Percentiles rank a stretch among this genome's conserved stretches.
Evolutionary conservation across 2,329 filamentous ascomycete species (phyloP).

Genomic region (Fusarium paranaense): DNA sequence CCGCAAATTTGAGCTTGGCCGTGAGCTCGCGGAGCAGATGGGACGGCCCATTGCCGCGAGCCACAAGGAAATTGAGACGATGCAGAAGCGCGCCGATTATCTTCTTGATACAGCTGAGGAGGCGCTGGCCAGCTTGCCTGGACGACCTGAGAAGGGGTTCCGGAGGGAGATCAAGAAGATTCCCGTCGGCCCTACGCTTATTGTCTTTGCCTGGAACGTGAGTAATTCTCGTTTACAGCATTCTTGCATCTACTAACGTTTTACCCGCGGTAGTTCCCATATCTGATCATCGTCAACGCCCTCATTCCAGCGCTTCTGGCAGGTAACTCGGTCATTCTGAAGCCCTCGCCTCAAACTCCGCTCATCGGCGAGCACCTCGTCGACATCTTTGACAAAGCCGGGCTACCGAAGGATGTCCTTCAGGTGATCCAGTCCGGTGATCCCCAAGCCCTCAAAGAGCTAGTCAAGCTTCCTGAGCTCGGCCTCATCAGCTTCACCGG

Average conservation of each 20-base stretch:
- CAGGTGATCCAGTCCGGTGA: background rate
- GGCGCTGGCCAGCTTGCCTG: slow-evolving; percentile 79
- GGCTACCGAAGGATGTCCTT: background rate
- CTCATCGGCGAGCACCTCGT: background rate
- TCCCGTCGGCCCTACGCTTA: slow-evolving; percentile 84
- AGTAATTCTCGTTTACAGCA: background rate
- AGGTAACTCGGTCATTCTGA: slow-evolving; percentile 90
- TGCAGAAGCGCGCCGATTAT: slow-evolving; percentile 85
- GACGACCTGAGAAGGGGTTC: slow-evolving; percentile 86
- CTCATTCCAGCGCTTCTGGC: slow-evolving; percentile 87
- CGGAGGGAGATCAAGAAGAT: slow-evolving; percentile 88
- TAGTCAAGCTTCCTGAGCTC: background rate
- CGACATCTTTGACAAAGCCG: background rate
- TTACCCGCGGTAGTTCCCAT: slow-evolving; percentile 77
- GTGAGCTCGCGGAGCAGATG: slow-evolving; percentile 79
- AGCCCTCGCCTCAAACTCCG: slow-evolving; percentile 73
- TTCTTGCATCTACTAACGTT: background rate
- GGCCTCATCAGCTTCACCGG: background rate
- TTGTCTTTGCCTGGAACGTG: slow-evolving; percentile 96
- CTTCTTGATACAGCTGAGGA: slow-evolving; percentile 85
- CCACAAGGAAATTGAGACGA: slow-evolving; percentile 83
- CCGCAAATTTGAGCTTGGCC: background rate
- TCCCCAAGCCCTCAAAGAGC: background rate
- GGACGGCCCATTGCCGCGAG: slow-evolving; percentile 89
- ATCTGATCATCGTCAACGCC: slow-evolving; percentile 91